Evolutionary conservation across 148 eudicot species (phyloP), one percentile per base, ranked within the genome.

Genomic region (Heliosperma pusillum): DNA sequence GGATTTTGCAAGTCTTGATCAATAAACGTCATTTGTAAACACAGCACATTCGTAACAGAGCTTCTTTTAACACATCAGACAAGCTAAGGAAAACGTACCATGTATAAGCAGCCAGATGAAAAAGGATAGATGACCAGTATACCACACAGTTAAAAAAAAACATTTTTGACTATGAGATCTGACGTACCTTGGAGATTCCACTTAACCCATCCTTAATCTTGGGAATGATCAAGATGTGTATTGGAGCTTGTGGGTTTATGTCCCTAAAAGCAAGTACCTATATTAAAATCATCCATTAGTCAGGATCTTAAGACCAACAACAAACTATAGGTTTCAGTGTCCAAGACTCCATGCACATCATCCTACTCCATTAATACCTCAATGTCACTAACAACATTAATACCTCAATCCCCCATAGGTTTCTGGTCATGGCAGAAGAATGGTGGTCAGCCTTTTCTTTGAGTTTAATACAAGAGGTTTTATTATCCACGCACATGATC

Each of bases 211-310:
- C 93, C 73, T 69, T 88, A 67, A 83, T 89, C 87, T 93, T 93
- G 45, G 98, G 98, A 76, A 93, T 91, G 76, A 93, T 82, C 85
- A 93, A 50, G 77, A 91, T 89, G 86, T 93, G 98, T 70, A 84
- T 83, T 60, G 98, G 97, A 68, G 95, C 98, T 85, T 93, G 98
- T 20, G 98, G 97, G 71, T 79, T 64, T 76, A 93, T 89, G 77
- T 93, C 98, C 84, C 95, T 88, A 72, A 93, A 93, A 71, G 97
- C 97, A 79, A 93, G 90, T 82, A 93, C 98, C 98, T 93, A 82
- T 19, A 27, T 42, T n/a, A 75, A 68, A 69, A 19, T 42, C 58
- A 70, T 74, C 57, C 25, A 33, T 29, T 57, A 74, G 74, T 58
- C 36, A 74, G 27, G 22, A 62, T 57, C 71, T 58, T 26, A 74